phyloP scores from a whole-genome alignment of 306 rosid species.

The Oxytropis ochrocephala region DNA sequence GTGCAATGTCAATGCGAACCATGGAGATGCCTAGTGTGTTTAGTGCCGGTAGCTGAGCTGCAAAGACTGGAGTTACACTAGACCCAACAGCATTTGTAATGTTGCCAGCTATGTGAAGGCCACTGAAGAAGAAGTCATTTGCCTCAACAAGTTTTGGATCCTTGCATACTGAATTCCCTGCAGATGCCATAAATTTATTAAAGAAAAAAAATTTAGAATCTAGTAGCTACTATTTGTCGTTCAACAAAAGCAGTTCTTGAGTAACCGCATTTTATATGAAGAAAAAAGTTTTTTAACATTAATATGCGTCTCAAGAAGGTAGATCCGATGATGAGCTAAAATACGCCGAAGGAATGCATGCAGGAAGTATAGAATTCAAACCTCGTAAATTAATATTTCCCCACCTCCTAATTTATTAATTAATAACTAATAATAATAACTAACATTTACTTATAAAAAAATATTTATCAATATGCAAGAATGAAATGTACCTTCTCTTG shows the following conservation, averaged over 20 bases:
- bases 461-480: not conserved
- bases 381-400: too few relatives aligned
- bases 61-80: slow-evolving; percentile 26
- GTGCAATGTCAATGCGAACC: slow-evolving; percentile 29
- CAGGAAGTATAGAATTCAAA: too few relatives aligned
- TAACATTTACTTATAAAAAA: too few relatives aligned
- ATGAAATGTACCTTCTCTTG: not conserved
- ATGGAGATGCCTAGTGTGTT: slow-evolving; percentile 25
- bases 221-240: too few relatives aligned
- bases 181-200: slow-evolving; percentile 13
- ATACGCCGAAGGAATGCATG: too few relatives aligned
- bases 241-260: too few relatives aligned
- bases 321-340: too few relatives aligned
- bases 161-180: slow-evolving; percentile 30
- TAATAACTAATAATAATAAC: too few relatives aligned
- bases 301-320: too few relatives aligned
- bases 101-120: slow-evolving; percentile 34
- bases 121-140: slow-evolving; percentile 26
- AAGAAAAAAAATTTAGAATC: too few relatives aligned
- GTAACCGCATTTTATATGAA: not conserved
- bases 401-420: too few relatives aligned
- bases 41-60: slow-evolving; percentile 29
- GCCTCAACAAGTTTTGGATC: slow-evolving; percentile 28
- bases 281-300: too few relatives aligned
- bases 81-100: slow-evolving; percentile 24